Percentiles rank a stretch among this genome's conserved stretches.
These are phyloP conservation scores for Medakamo hakoo DNA, from an alignment of 139 green algal species.

Conservation along the genomic window DNA sequence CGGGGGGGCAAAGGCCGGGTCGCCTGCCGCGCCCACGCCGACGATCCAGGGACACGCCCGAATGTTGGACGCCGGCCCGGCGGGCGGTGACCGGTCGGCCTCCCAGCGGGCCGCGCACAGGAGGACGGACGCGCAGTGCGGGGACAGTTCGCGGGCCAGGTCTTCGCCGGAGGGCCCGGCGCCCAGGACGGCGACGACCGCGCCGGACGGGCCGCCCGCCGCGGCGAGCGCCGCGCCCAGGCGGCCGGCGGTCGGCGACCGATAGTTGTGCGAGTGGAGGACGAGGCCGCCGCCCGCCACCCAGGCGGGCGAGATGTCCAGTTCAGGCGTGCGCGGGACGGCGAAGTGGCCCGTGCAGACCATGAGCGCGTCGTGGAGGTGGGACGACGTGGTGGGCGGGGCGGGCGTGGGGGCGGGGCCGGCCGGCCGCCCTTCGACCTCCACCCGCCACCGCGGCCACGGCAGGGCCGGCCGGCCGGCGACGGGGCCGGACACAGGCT, in stretches of 20 bases:
- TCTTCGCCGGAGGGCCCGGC: not conserved
- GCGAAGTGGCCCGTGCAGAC: not conserved
- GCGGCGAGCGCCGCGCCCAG: not conserved
- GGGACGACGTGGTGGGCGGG: not conserved
- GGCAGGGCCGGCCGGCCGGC: not conserved
- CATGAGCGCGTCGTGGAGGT: not conserved
- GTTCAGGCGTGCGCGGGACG: not conserved
- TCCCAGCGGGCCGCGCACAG: not conserved
- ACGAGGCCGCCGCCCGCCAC: not conserved
- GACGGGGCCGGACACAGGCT: not conserved
- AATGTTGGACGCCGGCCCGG: not conserved
- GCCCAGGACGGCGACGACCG: not conserved
- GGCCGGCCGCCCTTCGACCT: too few relatives aligned
- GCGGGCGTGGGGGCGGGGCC: not conserved
- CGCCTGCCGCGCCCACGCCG: too few relatives aligned
- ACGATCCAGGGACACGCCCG: too few relatives aligned
- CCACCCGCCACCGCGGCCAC: slow-evolving; percentile 9
- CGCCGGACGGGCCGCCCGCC: too few relatives aligned
- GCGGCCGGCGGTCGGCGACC: too few relatives aligned
- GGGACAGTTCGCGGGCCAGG: not conserved
- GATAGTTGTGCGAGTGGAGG: not conserved
- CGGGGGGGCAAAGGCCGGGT: not conserved
- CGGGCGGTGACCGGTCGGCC: not conserved
- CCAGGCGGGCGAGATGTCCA: too few relatives aligned
- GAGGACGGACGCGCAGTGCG: not conserved